Percentiles rank a stretch among this genome's conserved stretches.
Conservation (phyloP, 805 yeast species). For the Isabelozyma rhagii region DNA sequence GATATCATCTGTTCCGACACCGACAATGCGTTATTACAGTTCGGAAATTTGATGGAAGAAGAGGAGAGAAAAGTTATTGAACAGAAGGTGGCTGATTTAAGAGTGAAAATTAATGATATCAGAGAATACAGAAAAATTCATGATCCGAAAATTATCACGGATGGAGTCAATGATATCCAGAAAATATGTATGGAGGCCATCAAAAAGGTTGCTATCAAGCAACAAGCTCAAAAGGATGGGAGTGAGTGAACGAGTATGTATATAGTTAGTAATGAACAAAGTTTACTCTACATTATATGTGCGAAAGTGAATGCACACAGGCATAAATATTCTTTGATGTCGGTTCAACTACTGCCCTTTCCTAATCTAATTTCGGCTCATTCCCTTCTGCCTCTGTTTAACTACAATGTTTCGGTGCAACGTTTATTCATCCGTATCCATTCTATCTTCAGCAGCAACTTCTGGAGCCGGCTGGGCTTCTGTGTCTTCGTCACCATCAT, state of each 20-base stretch:
- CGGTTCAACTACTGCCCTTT: no score
- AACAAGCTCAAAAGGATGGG: constrained; percentile 11
- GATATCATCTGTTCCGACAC: constrained; percentile 83
- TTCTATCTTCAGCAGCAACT: constrained; percentile 23
- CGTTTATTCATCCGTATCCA: constrained; percentile 37
- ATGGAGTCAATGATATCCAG: constrained; percentile 38
- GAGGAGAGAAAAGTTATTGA: constrained; percentile 43
- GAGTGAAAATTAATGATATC: constrained; percentile 30
- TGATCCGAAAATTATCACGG: constrained; percentile 28
- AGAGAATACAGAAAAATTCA: constrained; percentile 27
- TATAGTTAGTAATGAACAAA: constrained; percentile 1
- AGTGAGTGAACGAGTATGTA: not conserved
- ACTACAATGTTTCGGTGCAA: not conserved
- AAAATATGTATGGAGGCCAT: constrained; percentile 36
- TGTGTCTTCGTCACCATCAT: constrained; percentile 29
- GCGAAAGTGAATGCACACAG: not conserved
- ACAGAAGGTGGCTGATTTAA: constrained; percentile 15
- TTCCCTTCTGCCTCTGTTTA: no score
- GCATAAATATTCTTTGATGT: not conserved
- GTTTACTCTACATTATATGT: constrained; percentile 1
- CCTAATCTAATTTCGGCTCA: no score
- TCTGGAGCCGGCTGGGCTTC: constrained; percentile 14
- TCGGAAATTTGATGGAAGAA: constrained; percentile 44
- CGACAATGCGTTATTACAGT: constrained; percentile 78
- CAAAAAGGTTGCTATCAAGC: constrained; percentile 36